A percentile compares a stretch with the other conserved stretches of the same genome.
These are phyloP conservation scores for Termitomyces sp. DNA, from an alignment of 1,284 basidiomycete genomes.

Conservation along the genomic window DNA sequence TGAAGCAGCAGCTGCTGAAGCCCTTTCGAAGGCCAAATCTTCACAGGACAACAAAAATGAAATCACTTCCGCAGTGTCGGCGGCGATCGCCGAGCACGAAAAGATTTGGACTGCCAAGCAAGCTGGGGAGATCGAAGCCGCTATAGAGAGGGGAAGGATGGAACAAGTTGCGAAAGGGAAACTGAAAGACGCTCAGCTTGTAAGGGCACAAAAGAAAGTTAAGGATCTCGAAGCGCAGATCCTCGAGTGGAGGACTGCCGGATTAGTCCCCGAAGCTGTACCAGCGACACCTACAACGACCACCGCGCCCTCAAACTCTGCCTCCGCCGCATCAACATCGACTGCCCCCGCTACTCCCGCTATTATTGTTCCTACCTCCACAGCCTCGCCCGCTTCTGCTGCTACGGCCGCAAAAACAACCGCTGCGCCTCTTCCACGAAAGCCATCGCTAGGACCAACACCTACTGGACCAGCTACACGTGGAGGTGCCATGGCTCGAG, in stretches of 20 bases:
- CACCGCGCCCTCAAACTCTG: constrained; percentile 18
- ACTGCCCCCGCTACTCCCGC: constrained; percentile 15
- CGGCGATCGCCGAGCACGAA: constrained; percentile 47
- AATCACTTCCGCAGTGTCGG: constrained; percentile 37
- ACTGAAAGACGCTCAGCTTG: constrained; percentile 63
- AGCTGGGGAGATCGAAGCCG: constrained; percentile 51
- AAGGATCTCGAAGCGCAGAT: constrained; percentile 66
- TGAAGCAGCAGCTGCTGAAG: constrained; percentile 36
- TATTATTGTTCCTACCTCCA: constrained; percentile 17
- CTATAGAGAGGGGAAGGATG: constrained; percentile 61
- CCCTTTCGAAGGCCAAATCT: constrained; percentile 19
- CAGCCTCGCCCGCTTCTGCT: constrained; percentile 6
- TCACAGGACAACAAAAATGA: constrained; percentile 36
- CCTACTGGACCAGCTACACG: constrained; percentile 15
- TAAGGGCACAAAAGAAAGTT: constrained; percentile 49
- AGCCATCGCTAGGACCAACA: constrained; percentile 18
- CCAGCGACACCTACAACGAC: constrained; percentile 19
- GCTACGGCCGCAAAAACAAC: constrained; percentile 15
- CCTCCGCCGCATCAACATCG: constrained; percentile 14
- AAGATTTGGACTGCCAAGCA: constrained; percentile 41
- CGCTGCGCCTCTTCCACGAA: constrained; percentile 20
- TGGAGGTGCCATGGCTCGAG: constrained; percentile 14
- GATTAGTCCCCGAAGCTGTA: constrained; percentile 34
- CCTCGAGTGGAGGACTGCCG: constrained; percentile 47
- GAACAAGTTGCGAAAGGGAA: constrained; percentile 57